A percentile compares a stretch with the other conserved stretches of the same genome.
phyloP scores from a whole-genome alignment of 1,139 yeast genomes.

The Taphrina communis region DNA sequence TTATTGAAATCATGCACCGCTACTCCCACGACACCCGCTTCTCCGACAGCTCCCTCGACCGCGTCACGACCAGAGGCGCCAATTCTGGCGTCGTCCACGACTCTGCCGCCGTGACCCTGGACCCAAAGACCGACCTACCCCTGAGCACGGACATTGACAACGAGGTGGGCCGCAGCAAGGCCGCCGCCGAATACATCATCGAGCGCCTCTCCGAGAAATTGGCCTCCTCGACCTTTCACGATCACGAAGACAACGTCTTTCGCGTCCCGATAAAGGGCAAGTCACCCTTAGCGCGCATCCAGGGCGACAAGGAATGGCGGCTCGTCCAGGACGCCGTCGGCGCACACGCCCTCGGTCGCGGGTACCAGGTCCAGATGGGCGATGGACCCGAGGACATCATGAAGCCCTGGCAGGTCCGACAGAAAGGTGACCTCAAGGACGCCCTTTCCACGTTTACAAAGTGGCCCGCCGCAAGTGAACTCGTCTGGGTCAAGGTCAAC shows the following conservation, averaged over 20 bases:
- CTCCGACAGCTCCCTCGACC: conserved; percentile 3
- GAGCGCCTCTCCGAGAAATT: conserved; percentile 9
- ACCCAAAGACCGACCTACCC: conserved; percentile 11
- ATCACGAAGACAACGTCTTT: conserved; percentile 18
- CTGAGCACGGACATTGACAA: conserved; percentile 22
- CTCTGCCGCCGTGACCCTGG: conserved; percentile 3
- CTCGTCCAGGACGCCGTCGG: conserved; percentile 16
- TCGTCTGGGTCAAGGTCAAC: conserved; percentile 14
- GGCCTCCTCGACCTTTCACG: conserved; percentile 9
- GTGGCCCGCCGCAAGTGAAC: conserved; percentile 23
- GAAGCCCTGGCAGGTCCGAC: conserved; percentile 13
- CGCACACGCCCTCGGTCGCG: conserved; percentile 22
- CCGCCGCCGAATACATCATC: conserved; percentile 22
- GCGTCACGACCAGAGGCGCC: background rate
- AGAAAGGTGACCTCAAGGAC: conserved; percentile 16
- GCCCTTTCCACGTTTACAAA: conserved; percentile 7
- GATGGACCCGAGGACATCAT: conserved; percentile 24
- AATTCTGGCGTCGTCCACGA: background rate
- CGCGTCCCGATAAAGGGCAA: conserved; percentile 20
- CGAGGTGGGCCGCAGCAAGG: conserved; percentile 19
- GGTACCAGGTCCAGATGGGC: conserved; percentile 21
- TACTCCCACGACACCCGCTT: conserved; percentile 12
- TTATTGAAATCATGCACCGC: conserved; percentile 19
- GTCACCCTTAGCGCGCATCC: conserved; percentile 2
- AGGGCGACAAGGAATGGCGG: conserved; percentile 19